Evolutionary conservation across 106 monocot genomes (phyloP).

Genomic region (Vanilla planifolia): DNA sequence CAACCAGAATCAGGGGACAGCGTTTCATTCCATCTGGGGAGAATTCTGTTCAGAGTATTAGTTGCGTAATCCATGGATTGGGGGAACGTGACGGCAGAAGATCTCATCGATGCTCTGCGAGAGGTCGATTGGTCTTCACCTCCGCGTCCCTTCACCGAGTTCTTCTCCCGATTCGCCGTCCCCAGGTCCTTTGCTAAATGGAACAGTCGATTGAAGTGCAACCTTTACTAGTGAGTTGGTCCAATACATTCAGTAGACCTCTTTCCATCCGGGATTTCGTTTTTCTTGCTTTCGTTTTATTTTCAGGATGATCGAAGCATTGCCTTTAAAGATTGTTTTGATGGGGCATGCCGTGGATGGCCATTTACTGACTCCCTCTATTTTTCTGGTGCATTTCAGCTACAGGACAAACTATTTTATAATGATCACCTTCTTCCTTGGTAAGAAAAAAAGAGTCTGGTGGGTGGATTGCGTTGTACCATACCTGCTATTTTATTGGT

Average conservation of each 20-base stretch:
- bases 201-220: constrained; percentile 94
- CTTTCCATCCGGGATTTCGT: too few species aligned
- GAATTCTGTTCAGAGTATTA: too few species aligned
- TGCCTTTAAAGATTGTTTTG: background rate
- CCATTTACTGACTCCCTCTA: background rate
- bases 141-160: constrained; percentile 82
- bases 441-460: background rate
- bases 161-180: constrained; percentile 85
- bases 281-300: background rate
- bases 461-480: background rate
- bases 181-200: constrained; percentile 88
- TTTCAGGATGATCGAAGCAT: background rate
- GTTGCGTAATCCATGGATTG: constrained; percentile 64
- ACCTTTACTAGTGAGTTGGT: constrained; percentile 76
- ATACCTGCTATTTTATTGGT: background rate
- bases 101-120: constrained; percentile 81
- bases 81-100: constrained; percentile 91
- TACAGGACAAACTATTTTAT: constrained; percentile 21
- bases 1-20: too few species aligned
- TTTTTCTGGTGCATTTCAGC: background rate
- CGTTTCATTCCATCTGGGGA: too few species aligned
- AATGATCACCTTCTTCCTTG: constrained; percentile 13
- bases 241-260: background rate
- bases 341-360: too few species aligned
- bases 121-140: constrained; percentile 93